These are phyloP conservation scores for Xylaria arbuscula DNA, from an alignment of 2,329 filamentous ascomycete genomes.

Conservation along the genomic window DNA sequence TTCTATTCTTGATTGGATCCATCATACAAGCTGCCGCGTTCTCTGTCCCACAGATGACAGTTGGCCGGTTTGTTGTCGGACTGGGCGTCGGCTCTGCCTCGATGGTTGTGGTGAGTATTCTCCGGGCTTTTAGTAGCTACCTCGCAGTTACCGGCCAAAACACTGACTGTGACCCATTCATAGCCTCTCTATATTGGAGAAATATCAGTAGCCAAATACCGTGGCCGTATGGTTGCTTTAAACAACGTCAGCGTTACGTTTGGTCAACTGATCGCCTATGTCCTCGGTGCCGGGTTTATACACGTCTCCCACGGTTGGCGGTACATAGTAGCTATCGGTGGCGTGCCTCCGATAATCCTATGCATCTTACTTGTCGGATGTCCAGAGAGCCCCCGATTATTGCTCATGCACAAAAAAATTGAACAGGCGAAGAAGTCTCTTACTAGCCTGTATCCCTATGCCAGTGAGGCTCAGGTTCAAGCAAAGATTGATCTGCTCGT, in stretches of 20 bases:
- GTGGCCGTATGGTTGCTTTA: slow-evolving; percentile 61
- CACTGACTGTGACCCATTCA: not conserved
- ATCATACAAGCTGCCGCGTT: slow-evolving; percentile 52
- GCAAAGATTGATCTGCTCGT: slow-evolving; percentile 56
- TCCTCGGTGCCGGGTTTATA: slow-evolving; percentile 55
- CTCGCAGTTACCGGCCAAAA: not conserved
- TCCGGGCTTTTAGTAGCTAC: not conserved
- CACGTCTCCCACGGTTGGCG: slow-evolving; percentile 59
- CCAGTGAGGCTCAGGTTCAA: slow-evolving; percentile 55
- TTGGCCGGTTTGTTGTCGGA: slow-evolving; percentile 60
- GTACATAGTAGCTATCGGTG: slow-evolving; percentile 62
- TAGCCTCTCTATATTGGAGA: slow-evolving; percentile 59
- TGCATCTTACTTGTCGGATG: slow-evolving; percentile 57
- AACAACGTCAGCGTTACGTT: slow-evolving; percentile 60
- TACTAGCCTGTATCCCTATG: slow-evolving; percentile 56
- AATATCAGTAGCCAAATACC: slow-evolving; percentile 60
- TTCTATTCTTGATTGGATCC: slow-evolving; percentile 55
- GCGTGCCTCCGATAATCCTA: slow-evolving; percentile 58
- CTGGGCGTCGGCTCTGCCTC: slow-evolving; percentile 60
- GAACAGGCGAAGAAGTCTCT: slow-evolving; percentile 56
- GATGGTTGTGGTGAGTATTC: slow-evolving; percentile 54
- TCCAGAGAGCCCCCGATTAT: slow-evolving; percentile 60
- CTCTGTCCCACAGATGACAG: slow-evolving; percentile 56
- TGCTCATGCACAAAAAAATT: slow-evolving; percentile 55
- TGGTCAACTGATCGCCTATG: slow-evolving; percentile 56